Evolutionary conservation across 495 filamentous ascomycete species (phyloP).

Genomic region (Astrocystis sublimbata): DNA sequence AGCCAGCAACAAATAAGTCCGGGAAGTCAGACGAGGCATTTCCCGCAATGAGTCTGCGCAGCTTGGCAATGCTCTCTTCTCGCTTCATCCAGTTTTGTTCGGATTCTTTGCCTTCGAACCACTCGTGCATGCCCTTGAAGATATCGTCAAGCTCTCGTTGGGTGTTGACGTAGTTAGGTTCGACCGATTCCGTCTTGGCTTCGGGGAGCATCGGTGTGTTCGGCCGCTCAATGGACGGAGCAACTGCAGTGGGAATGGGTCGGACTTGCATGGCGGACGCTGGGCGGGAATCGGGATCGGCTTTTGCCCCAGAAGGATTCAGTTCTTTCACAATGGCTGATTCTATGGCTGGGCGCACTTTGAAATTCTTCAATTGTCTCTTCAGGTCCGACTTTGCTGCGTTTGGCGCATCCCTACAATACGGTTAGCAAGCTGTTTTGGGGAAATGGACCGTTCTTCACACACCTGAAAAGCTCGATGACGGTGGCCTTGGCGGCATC

Average conservation of each 20-base stretch:
- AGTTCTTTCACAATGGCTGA: slow-evolving; percentile 74
- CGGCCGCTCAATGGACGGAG: slow-evolving; percentile 53
- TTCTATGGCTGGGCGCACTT: slow-evolving; percentile 82
- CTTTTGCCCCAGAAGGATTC: slow-evolving; percentile 50
- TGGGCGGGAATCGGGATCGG: slow-evolving; percentile 47
- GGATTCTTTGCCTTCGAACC: slow-evolving; percentile 86
- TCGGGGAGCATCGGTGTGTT: slow-evolving; percentile 52
- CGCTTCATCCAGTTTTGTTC: slow-evolving; percentile 88
- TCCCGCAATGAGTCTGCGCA: slow-evolving; percentile 76
- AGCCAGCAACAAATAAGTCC: slow-evolving; percentile 62
- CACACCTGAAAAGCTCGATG: slow-evolving; percentile 81
- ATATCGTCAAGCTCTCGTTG: slow-evolving; percentile 81
- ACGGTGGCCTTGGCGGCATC: slow-evolving; percentile 78
- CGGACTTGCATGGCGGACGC: slow-evolving; percentile 45
- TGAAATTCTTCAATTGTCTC: slow-evolving; percentile 72
- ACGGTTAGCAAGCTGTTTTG: slow-evolving; percentile 20
- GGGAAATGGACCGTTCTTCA: not conserved
- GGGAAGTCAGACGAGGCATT: slow-evolving; percentile 81
- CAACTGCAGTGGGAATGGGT: slow-evolving; percentile 49
- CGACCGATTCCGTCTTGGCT: slow-evolving; percentile 64
- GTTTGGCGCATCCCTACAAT: slow-evolving; percentile 67
- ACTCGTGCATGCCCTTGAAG: slow-evolving; percentile 72
- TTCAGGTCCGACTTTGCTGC: slow-evolving; percentile 86
- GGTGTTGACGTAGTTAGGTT: slow-evolving; percentile 79
- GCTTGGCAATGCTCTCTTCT: slow-evolving; percentile 72